Evolutionary conservation across 495 filamentous ascomycete genomes (phyloP), one percentile per base, ranked within the genome.

Genomic region (Penicillium macrosclerotiorum): DNA sequence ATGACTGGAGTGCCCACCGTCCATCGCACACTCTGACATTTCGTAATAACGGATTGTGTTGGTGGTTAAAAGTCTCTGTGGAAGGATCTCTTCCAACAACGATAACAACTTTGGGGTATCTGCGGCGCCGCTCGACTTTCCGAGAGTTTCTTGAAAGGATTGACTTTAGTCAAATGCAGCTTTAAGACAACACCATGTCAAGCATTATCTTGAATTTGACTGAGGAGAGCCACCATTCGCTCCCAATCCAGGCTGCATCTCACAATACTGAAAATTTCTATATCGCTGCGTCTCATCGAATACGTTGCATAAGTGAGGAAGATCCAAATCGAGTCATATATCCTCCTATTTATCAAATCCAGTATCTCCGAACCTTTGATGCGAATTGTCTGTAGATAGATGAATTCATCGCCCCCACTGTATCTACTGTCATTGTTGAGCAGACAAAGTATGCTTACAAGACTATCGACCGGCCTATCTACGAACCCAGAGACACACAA

Each of bases 1-100:
- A 29, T 29, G 25, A 22, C 16, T 27, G 24, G 34, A 17, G 8
- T 22, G n/a, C n/a, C n/a, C n/a, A n/a, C n/a, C n/a, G n/a, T 33
- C 47, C 22, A 42, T 51, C 47, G 43, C 42, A 55, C 30, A 51
- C 31, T 27, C n/a, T 55, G 31, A 46, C 51, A 27, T 43, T 55
- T 20, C 47, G 42, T 24, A 27, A 47, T 27, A 29, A 42, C 24
- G 13, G 17, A 22, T 51, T 16, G 35, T 47, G 30, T 34, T 55
- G 47, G 52, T 51, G 47, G 47, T 42, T 55, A 11, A 55, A 47
- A 47, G 42, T 55, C 24, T 8, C 13, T n/a, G 20, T 51, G 18
- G 25, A 44, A 39, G 12, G 40, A 33, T 37, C 37, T 25, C 24
- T 51, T 8, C 52, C 36, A 17, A 33, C 43, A 22, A 2, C 29